Evolutionary conservation across 148 eudicot species (phyloP), one percentile per base, ranked within the genome.

Genomic region (Polygonum maritimum): DNA sequence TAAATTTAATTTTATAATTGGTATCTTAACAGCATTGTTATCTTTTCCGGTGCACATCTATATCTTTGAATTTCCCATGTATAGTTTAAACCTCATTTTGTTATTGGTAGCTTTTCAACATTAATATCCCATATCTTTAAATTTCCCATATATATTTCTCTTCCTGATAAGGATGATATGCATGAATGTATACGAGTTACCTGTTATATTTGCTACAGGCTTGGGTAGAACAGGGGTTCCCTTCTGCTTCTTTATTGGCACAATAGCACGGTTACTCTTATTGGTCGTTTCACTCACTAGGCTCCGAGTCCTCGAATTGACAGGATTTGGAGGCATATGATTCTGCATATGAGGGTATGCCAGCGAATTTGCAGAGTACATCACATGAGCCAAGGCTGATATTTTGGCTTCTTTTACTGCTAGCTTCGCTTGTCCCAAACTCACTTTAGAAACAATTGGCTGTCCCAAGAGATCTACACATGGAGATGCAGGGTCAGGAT

Each of bases 371-470:
- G 38, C 45, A 49, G 77, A 71, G 67, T 55, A 78, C 75, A 62
- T 75, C 55, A 71, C n/a, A 4, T 78, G 74, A 40, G 48, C 73
- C 70, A 74, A 70, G 60, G 74, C 74, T 36, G 77, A 74, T 57
- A 41, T 65, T 13, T 8, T 52, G 44, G 77, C 22, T 36, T 52
- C 74, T 75, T 78, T 74, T 48, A 73, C 77, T 36, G 71, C 63
- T 71, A 54, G 82, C 70, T 22, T 47, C 69, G 69, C 73, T 40
- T 21, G 57, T 49, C 19, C 40, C 3, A 54, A 74, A 35, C 83
- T 81, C 79, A 79, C 74, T 75, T 71, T 78, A 44, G 82, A 73
- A 77, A 78, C 26, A 65, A 21, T n/a, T 21, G 76, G 73, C 38
- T 83, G 80, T 78, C 76, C 70, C 76, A 62, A 78, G 35, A 74